These are phyloP conservation scores for Boletus tomentosulus DNA, from an alignment of 768 basidiomycete species.

Conservation along the genomic window DNA sequence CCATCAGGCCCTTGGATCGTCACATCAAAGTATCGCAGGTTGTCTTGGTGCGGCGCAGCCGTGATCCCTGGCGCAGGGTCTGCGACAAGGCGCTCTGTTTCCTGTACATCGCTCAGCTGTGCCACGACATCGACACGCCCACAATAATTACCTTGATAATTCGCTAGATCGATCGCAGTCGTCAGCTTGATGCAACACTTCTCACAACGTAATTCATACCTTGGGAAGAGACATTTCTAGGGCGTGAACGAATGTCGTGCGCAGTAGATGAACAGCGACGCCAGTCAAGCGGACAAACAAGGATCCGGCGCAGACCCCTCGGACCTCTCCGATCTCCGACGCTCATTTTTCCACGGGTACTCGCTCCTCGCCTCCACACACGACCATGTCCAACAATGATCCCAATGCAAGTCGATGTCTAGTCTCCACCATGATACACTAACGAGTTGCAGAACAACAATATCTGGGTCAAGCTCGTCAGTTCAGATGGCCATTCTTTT, in stretches of 20 bases:
- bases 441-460: constrained; percentile 21
- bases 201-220: constrained; percentile 17
- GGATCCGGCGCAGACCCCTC: neutral
- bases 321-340: constrained; percentile 13
- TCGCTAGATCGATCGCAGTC: constrained; percentile 32
- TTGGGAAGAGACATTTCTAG: constrained; percentile 35
- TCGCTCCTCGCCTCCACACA: neutral
- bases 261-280: constrained; percentile 13
- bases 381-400: neutral
- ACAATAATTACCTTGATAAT: constrained; percentile 45
- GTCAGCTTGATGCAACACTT: neutral
- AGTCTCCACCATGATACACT: neutral
- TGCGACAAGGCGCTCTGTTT: constrained; percentile 93
- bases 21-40: constrained; percentile 97
- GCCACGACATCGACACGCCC: constrained; percentile 14
- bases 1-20: constrained; percentile 93
- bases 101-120: constrained; percentile 46
- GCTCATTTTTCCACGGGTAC: constrained; percentile 19
- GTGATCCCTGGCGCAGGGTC: constrained; percentile 98
- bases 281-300: constrained; percentile 8
- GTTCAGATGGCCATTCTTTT: constrained; percentile 78
- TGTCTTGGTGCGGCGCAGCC: constrained; percentile 95
- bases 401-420: constrained; percentile 15
- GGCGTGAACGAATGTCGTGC: neutral
- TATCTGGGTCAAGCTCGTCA: constrained; percentile 75